Conservation (phyloP, 2,329 filamentous ascomycete genomes). For the Epichloe festucae region DNA sequence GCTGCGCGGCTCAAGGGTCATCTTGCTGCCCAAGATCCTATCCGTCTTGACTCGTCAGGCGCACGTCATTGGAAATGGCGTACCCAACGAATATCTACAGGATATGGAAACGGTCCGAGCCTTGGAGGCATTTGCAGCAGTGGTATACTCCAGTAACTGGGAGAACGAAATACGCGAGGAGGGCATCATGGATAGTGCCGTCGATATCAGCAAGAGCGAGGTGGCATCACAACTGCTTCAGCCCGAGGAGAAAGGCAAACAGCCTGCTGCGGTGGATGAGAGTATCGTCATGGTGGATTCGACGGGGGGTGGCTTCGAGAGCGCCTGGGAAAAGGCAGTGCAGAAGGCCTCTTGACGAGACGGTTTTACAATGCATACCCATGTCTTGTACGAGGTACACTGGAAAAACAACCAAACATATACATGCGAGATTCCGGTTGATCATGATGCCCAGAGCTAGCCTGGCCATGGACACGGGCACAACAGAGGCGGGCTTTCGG, state of each 20-base stretch:
- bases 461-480: not conserved
- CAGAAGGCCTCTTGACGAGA: conserved; percentile 15
- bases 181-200: conserved; percentile 24
- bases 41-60: conserved; percentile 86
- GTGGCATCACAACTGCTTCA: conserved; percentile 8
- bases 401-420: not conserved
- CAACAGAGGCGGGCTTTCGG: not conserved
- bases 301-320: conserved; percentile 43
- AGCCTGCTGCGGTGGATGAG: conserved; percentile 12
- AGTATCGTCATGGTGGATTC: conserved; percentile 41
- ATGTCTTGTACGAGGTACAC: not conserved
- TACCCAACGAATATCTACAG: conserved; percentile 56
- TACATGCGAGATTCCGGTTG: not conserved
- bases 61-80: conserved; percentile 72
- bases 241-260: conserved; percentile 20
- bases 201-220: conserved; percentile 18
- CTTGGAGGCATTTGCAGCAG: conserved; percentile 71
- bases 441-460: not conserved
- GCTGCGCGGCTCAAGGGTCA: conserved; percentile 43
- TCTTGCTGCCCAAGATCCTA: conserved; percentile 72
- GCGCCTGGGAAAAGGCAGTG: conserved; percentile 53
- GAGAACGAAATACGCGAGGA: conserved; percentile 48
- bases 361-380: not conserved
- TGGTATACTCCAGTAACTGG: conserved; percentile 81
- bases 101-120: conserved; percentile 66